Percentiles rank a stretch among this genome's conserved stretches.
phyloP scores from a whole-genome alignment of 106 monocot genomes.

The Apostasia ramifera region DNA sequence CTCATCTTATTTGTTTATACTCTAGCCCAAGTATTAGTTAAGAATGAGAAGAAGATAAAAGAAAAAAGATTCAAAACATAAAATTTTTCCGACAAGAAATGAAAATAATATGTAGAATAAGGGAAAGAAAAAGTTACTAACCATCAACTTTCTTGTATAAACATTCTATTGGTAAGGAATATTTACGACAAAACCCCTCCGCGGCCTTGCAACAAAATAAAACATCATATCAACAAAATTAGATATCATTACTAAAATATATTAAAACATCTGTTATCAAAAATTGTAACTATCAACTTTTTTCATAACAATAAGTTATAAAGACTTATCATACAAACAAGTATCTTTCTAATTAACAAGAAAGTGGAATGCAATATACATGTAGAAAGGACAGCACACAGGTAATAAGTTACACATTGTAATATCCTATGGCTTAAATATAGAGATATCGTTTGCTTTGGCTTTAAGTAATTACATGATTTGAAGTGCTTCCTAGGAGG shows the following conservation, averaged over 20 bases:
- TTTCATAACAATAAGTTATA: not conserved
- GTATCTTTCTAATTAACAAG: too few species aligned
- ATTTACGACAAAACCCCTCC: conserved; percentile 87
- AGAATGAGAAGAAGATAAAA: not conserved
- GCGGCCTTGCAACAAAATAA: conserved; percentile 59
- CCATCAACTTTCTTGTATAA: conserved; percentile 83
- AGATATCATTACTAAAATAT: not conserved
- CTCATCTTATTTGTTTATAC: too few species aligned
- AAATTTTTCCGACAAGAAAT: not conserved
- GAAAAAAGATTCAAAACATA: not conserved
- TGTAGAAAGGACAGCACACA: too few species aligned
- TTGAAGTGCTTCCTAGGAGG: too few species aligned
- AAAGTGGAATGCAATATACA: too few species aligned
- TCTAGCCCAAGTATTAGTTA: too few species aligned
- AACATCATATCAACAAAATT: conserved; percentile 1
- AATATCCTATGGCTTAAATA: too few species aligned
- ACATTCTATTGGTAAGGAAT: conserved; percentile 34
- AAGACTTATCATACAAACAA: not conserved
- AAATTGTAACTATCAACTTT: not conserved
- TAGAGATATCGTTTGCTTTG: too few species aligned
- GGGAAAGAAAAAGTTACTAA: conserved; percentile 10
- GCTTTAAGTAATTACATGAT: too few species aligned
- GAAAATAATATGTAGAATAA: not conserved
- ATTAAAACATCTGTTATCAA: not conserved
- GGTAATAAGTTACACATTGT: too few species aligned